Base-by-base conservation (phyloP, 768 basidiomycete species). In the Lentinula aciculospora region DNA sequence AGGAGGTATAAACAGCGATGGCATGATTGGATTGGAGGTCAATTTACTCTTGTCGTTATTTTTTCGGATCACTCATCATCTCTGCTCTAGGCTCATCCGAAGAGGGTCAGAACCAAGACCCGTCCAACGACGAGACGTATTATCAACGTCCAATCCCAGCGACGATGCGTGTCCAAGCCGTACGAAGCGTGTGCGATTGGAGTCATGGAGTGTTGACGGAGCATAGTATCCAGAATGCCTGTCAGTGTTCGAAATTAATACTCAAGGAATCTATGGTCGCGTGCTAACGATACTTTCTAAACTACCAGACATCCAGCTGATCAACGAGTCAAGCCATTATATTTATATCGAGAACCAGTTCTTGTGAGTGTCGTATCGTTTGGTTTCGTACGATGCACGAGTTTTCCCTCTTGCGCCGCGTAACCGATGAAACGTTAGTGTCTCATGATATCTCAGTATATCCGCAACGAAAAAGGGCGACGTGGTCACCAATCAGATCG, bases 271-370 rank as follows among this genome's bases (percentile, higher is more conserved):
- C 47, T 25, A 15, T 53, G 40, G 51, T n/a, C 40, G 55, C 58
- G 32, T 31, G 19, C 21, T 28, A 7, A 27, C 25, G 32, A 17
- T 59, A 46, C 19, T 56, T 44, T 7, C 13, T 28, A 28, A 45
- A 23, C 10, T 39, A 12, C 47, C 63, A 89, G 92, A 94, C 67
- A 78, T 83, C 44, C 76, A 91, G 63, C 63, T 96, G 61, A 99
- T 99, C 66, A 70, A 77, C 19, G 89, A 96, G 66, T 82, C 94
- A 0, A 84, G 84, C 60, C 91, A 97, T 67, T 94, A 81, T 71
- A 92, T 98, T 60, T 96, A 94, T 70, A 96, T 99, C 61, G 94
- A 93, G 72, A 94, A 94, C 61, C 91, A 94, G 67, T 94, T 92
- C 73, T 94, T 94, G 90, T 92, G 62, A 65, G 89, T 74, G 17